Evolutionary conservation across 768 basidiomycete genomes (phyloP).

Genomic region (Suillus subalutaceus): DNA sequence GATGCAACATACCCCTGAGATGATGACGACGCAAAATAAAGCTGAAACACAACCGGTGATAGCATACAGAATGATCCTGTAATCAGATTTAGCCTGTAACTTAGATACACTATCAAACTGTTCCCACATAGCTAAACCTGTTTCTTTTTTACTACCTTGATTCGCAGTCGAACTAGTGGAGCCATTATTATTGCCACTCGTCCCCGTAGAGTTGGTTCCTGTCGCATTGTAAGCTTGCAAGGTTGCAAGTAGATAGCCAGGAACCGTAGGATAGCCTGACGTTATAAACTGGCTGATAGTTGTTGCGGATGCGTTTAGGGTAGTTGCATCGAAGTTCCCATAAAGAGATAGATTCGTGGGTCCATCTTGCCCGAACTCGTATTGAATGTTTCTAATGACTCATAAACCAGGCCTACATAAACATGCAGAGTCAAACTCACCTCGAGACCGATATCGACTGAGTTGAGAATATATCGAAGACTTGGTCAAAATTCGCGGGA

Average conservation of each 20-base stretch:
- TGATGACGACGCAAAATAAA: slow-evolving; percentile 82
- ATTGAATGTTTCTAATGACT: slow-evolving; percentile 48
- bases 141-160: slow-evolving; percentile 37
- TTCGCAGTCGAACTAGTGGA: slow-evolving; percentile 18
- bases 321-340: slow-evolving; percentile 58
- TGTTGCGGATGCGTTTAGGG: slow-evolving; percentile 56
- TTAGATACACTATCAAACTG: slow-evolving; percentile 6
- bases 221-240: slow-evolving; percentile 69
- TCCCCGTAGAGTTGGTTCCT: slow-evolving; percentile 18
- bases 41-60: slow-evolving; percentile 89
- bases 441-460: slow-evolving; percentile 60
- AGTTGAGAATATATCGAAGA: slow-evolving; percentile 79
- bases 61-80: slow-evolving; percentile 78
- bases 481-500: slow-evolving; percentile 64
- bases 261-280: slow-evolving; percentile 44
- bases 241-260: slow-evolving; percentile 73
- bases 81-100: slow-evolving; percentile 5
- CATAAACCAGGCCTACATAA: neutral
- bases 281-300: slow-evolving; percentile 47
- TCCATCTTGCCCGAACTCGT: slow-evolving; percentile 65
- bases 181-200: slow-evolving; percentile 20
- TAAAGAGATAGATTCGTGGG: slow-evolving; percentile 53
- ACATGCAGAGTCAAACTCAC: slow-evolving; percentile 40
- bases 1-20: slow-evolving; percentile 67
- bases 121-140: slow-evolving; percentile 77